Percentiles rank a stretch among this genome's conserved stretches.
phyloP scores from a whole-genome alignment of 257 asterid genomes.

The Hygrophila difformis region DNA sequence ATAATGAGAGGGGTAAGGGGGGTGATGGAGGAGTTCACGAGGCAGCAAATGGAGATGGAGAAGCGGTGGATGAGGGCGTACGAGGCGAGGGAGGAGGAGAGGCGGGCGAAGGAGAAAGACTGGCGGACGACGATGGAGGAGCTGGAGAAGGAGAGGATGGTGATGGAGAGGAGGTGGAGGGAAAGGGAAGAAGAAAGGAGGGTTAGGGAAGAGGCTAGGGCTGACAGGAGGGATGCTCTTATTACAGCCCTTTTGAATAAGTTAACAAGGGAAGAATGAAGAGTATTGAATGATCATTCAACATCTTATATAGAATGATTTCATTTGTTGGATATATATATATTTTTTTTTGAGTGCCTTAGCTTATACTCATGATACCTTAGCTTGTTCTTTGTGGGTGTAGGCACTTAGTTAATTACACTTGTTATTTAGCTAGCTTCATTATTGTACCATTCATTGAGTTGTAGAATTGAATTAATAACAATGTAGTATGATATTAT shows the following conservation, averaged over 20 bases:
- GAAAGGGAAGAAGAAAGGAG: conserved; percentile 86
- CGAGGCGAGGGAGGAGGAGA: conserved; percentile 67
- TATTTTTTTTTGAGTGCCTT: too few species aligned
- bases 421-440: too few species aligned
- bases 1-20: conserved; percentile 36
- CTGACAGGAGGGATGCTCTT: conserved; percentile 85
- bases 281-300: too few species aligned
- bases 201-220: conserved; percentile 69
- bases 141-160: conserved; percentile 71
- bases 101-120: conserved; percentile 61
- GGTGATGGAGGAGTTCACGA: conserved; percentile 73
- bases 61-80: conserved; percentile 57
- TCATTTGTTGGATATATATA: too few species aligned
- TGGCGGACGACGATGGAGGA: conserved; percentile 86
- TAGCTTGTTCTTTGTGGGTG: too few species aligned
- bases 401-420: too few species aligned
- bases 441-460: too few species aligned
- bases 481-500: too few species aligned
- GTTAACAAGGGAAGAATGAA: conserved; percentile 57
- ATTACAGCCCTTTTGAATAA: conserved; percentile 60
- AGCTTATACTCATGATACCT: too few species aligned
- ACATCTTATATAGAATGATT: too few species aligned
- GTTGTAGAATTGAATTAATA: too few species aligned
- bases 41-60: conserved; percentile 67
- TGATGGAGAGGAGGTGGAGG: conserved; percentile 82